phyloP scores from a whole-genome alignment of 1,284 basidiomycete species.

The Ustilago nuda region DNA sequence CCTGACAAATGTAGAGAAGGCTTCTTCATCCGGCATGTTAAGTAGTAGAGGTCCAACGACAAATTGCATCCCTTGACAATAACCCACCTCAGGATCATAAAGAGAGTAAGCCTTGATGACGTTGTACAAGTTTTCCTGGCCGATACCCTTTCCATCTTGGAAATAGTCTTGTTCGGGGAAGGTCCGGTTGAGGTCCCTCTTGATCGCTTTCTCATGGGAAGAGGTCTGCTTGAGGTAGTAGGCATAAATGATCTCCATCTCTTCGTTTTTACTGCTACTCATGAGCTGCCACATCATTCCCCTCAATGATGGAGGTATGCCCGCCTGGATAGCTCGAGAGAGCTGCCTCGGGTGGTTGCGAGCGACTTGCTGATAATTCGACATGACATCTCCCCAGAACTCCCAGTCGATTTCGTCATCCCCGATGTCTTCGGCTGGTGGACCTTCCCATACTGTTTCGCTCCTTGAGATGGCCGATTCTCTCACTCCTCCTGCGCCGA shows the following conservation, averaged over 20 bases:
- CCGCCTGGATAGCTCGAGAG: conserved; percentile 88
- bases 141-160: conserved; percentile 83
- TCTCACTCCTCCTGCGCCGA: neutral
- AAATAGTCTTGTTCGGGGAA: conserved; percentile 99
- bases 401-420: conserved; percentile 74
- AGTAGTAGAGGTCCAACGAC: conserved; percentile 91
- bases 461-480: conserved; percentile 9
- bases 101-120: conserved; percentile 97
- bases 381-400: conserved; percentile 96
- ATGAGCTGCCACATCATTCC: conserved; percentile 99
- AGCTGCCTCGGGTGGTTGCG: conserved; percentile 74
- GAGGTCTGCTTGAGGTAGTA: conserved; percentile 83
- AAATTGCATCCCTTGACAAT: conserved; percentile 90
- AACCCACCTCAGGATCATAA: conserved; percentile 94
- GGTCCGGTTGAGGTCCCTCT: conserved; percentile 87
- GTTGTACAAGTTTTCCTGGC: conserved; percentile 96
- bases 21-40: conserved; percentile 78
- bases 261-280: conserved; percentile 85
- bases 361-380: conserved; percentile 71
- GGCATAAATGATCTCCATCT: conserved; percentile 87
- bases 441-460: conserved; percentile 27
- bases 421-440: conserved; percentile 36
- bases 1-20: conserved; percentile 93
- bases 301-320: conserved; percentile 85
- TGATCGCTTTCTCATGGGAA: conserved; percentile 91